Conservation (phyloP, 495 filamentous ascomycete species). For the Aspergillus egyptiacus region DNA sequence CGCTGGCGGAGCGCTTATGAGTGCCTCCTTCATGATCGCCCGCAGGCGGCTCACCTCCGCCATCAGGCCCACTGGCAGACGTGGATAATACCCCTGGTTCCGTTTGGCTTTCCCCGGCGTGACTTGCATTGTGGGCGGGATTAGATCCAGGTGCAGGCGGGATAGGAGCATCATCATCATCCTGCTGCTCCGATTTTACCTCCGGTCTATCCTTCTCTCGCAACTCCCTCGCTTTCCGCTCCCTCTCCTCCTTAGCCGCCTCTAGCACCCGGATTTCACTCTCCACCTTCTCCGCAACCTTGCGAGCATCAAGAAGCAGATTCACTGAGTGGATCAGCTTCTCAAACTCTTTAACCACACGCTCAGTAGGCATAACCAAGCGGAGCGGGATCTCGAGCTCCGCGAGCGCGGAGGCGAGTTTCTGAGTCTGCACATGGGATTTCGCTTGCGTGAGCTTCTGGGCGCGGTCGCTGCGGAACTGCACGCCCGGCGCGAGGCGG, state of each 20-base stretch:
- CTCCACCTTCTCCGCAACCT: constrained; percentile 79
- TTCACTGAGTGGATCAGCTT: constrained; percentile 68
- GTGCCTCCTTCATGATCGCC: constrained; percentile 28
- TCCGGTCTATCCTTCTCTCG: constrained; percentile 28
- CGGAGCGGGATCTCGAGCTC: constrained; percentile 75
- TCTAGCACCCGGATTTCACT: constrained; percentile 71
- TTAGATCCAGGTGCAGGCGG: constrained; percentile 13
- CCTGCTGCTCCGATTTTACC: constrained; percentile 35
- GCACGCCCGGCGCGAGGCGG: constrained; percentile 62
- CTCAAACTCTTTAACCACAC: constrained; percentile 76
- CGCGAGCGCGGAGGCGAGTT: constrained; percentile 68
- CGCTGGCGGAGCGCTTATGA: constrained; percentile 72
- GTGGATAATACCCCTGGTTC: not conserved
- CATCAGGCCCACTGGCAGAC: not conserved
- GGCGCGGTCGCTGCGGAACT: constrained; percentile 81
- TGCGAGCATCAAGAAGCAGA: constrained; percentile 71
- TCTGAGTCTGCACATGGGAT: constrained; percentile 70
- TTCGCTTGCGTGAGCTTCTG: constrained; percentile 80
- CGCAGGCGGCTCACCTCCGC: constrained; percentile 8
- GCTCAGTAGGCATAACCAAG: constrained; percentile 78
- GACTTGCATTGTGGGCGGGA: constrained; percentile 5
- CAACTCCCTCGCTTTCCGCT: constrained; percentile 32
- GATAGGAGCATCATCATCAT: constrained; percentile 18
- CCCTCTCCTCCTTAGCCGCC: constrained; percentile 57
- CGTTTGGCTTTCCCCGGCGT: constrained; percentile 1